These are phyloP conservation scores for Entomortierella chlamydospora DNA, from an alignment of 192 early-diverging fungal genomes.

Conservation along the genomic window DNA sequence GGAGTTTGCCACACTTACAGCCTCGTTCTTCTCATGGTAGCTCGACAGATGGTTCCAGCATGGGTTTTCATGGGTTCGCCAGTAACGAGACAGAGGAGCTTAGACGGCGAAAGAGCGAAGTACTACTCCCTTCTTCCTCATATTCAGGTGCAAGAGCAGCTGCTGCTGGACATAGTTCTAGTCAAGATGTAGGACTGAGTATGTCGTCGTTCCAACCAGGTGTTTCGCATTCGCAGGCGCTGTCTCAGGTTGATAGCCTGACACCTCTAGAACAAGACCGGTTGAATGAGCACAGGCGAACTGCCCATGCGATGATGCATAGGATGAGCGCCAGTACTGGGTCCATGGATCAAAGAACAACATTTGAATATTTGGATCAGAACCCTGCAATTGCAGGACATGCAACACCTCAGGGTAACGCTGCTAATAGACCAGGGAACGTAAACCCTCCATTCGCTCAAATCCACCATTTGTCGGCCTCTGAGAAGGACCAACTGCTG, in stretches of 20 bases:
- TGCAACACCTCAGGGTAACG: too few species aligned
- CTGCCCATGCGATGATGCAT: constrained; percentile 29
- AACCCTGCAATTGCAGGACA: neutral
- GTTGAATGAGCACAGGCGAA: constrained; percentile 38
- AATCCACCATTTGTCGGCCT: constrained; percentile 7
- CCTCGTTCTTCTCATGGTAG: constrained; percentile 15
- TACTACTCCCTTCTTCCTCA: constrained; percentile 30
- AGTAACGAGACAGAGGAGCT: constrained; percentile 41
- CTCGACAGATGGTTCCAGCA: constrained; percentile 12
- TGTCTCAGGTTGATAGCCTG: constrained; percentile 25
- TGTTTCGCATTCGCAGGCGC: constrained; percentile 1
- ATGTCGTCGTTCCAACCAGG: constrained; percentile 19
- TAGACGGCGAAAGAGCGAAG: constrained; percentile 42
- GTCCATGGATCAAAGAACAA: constrained; percentile 3
- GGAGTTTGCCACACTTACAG: constrained; percentile 44
- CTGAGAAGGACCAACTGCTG: constrained; percentile 25
- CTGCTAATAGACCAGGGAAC: neutral
- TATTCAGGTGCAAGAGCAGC: neutral
- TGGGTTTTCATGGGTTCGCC: constrained; percentile 16
- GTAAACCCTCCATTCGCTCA: neutral
- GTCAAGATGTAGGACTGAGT: constrained; percentile 21
- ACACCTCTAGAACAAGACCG: constrained; percentile 35
- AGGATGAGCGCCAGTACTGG: constrained; percentile 14
- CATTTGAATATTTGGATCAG: neutral
- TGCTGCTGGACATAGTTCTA: neutral